phyloP scores from a whole-genome alignment of 257 asterid genomes.

The Datura wrightii region DNA sequence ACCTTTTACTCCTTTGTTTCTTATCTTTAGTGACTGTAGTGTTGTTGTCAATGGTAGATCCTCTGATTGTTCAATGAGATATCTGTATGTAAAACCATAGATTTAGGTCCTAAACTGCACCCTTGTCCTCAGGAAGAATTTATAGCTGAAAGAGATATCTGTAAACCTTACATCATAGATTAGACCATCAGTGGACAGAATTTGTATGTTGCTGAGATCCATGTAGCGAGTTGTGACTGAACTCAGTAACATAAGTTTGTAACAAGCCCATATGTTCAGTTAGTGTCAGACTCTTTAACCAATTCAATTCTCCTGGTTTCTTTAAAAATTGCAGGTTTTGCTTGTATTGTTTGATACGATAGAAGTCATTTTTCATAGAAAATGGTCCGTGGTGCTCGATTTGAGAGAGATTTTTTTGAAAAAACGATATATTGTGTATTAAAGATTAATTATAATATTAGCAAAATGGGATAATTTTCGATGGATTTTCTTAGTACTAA shows the following conservation, averaged over 20 bases:
- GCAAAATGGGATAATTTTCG: too few relatives aligned
- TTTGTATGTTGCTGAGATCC: slow-evolving; percentile 36
- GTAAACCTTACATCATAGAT: slow-evolving; percentile 39
- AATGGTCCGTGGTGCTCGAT: too few relatives aligned
- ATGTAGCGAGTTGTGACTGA: slow-evolving; percentile 35
- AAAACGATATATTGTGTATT: too few relatives aligned
- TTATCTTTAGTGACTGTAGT: slow-evolving; percentile 30
- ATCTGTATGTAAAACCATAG: slow-evolving; percentile 42
- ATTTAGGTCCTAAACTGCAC: slow-evolving; percentile 34
- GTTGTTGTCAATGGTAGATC: slow-evolving; percentile 38
- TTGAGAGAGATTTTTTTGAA: too few relatives aligned
- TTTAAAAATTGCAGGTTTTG: background rate
- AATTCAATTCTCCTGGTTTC: background rate
- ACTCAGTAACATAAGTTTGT: slow-evolving; percentile 16
- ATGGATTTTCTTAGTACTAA: too few relatives aligned
- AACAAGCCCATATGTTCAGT: slow-evolving; percentile 25
- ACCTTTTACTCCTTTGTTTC: slow-evolving; percentile 27
- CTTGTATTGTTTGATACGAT: too few relatives aligned
- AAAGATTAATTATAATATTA: too few relatives aligned
- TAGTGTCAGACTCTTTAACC: background rate
- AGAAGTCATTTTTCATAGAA: too few relatives aligned
- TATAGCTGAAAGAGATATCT: slow-evolving; percentile 35
- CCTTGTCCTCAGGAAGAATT: slow-evolving; percentile 33
- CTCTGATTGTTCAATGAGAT: slow-evolving; percentile 42
- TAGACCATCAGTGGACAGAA: slow-evolving; percentile 39